Base-by-base conservation (phyloP, 108 stramenopile species). In the Cyclotella cryptica region DNA sequence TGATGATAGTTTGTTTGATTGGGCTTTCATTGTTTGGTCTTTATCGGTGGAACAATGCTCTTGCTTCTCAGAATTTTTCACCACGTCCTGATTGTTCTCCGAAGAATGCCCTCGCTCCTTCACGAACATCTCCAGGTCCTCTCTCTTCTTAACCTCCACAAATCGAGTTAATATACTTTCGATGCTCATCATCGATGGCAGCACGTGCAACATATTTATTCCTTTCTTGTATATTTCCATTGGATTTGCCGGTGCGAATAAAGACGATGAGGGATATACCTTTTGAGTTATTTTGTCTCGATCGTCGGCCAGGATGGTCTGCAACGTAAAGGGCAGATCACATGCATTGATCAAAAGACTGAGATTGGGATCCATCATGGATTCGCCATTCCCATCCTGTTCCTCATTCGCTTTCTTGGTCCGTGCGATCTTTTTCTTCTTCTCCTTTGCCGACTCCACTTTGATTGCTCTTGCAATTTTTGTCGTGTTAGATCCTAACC, bases 251-350 rank as follows among this genome's bases (percentile, higher is more conserved):
- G 54, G 43, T 6, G 6, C 27, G 46, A 35, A 39, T 10, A 63
- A 54, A 24, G 61, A 52, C 53, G 71, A 43, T 5, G 70, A 66
- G n/a, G 76, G 85, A 54, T 79, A 74, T 1, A 76, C 27, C 22
- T 26, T 82, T 43, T 72, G 51, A 9, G 69, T 84, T 15, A 87
- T 77, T 51, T 84, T 80, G 39, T 72, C 79, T 57, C 67, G 41
- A 51, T 87, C 86, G 58, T 87, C 86, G 1, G 77, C 66, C 57
- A 87, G 69, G 14, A 80, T 71, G 41, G 76, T 87, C 67, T 80
- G 73, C 53, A 87, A 39, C 12, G 83, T 75, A 62, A 84, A 84
- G 35, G 86, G 83, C 43, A 87, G 67, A 58, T 17, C 42, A 42
- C 77, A 81, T 43, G 77, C 77, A 22, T 62, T 49, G 15, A 47